phyloP scores from a whole-genome alignment of 139 green algal genomes.

The Desmodesmus armatus region DNA sequence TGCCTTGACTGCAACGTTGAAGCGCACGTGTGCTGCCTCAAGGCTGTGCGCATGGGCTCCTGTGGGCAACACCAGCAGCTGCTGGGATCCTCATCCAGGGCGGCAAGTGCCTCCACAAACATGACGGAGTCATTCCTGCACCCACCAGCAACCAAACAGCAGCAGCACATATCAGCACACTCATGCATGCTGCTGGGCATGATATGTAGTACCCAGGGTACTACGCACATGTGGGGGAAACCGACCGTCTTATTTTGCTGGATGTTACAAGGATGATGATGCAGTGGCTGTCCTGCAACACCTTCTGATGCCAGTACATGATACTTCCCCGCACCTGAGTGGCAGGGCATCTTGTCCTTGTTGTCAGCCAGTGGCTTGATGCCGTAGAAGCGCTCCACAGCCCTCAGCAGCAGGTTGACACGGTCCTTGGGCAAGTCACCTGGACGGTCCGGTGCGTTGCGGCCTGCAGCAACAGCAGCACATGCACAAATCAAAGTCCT shows the following conservation, averaged over 20 bases:
- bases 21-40: not conserved
- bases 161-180: not conserved
- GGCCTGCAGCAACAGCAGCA: conserved; percentile 2
- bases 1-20: not conserved
- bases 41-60: not conserved
- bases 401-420: not conserved
- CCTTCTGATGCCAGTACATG: not conserved
- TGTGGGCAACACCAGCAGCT: not conserved
- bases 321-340: conserved; percentile 16
- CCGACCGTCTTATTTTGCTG: not conserved
- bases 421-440: not conserved
- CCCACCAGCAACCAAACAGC: not conserved
- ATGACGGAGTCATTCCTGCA: conserved; percentile 30
- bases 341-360: conserved; percentile 26
- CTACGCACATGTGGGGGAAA: not conserved
- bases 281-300: not conserved
- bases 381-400: conserved; percentile 33
- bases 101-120: conserved; percentile 24
- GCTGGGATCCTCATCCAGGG: not conserved
- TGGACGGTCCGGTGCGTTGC: not conserved
- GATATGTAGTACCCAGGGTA: not conserved
- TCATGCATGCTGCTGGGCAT: not conserved
- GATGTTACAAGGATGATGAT: not conserved
- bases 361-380: conserved; percentile 21
- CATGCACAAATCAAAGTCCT: too few relatives aligned